These are phyloP conservation scores for Cordia subcordata DNA, from an alignment of 257 asterid genomes.

Conservation along the genomic window DNA sequence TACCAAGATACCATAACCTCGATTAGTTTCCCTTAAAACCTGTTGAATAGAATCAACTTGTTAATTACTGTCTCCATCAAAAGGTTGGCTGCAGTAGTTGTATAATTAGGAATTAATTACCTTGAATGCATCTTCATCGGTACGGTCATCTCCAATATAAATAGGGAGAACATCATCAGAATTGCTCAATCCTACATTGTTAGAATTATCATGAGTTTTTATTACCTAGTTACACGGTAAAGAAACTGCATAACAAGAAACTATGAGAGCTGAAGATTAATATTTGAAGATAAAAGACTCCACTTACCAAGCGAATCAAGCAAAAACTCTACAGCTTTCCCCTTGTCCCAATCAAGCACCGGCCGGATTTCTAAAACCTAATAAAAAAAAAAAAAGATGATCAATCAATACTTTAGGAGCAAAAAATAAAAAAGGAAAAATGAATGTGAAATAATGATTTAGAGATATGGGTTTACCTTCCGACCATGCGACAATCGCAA, in stretches of 20 bases:
- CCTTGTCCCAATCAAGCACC: constrained; percentile 90
- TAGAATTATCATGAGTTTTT: not conserved
- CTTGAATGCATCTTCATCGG: constrained; percentile 97
- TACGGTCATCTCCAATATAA: constrained; percentile 90
- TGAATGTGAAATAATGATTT: not conserved
- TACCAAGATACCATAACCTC: constrained; percentile 83
- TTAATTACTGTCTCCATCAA: not conserved
- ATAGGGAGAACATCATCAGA: constrained; percentile 71
- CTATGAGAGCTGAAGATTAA: not conserved
- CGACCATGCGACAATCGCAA: constrained; percentile 90
- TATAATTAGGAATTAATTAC: constrained; percentile 26
- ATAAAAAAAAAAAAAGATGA: not conserved
- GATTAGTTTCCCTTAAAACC: constrained; percentile 64
- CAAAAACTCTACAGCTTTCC: constrained; percentile 86
- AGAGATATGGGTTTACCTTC: constrained; percentile 48
- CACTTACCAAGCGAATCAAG: constrained; percentile 88
- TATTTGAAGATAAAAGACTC: not conserved
- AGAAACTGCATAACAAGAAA: not conserved
- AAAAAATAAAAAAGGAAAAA: not conserved
- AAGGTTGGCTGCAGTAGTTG: not conserved
- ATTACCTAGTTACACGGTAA: not conserved
- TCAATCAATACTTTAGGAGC: not conserved
- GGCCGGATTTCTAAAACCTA: constrained; percentile 93
- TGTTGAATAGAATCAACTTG: constrained; percentile 16
- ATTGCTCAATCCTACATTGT: constrained; percentile 50